These are phyloP conservation scores for Fusarium sterilihyphosum DNA, from an alignment of 2,329 filamentous ascomycete species.

Conservation along the genomic window DNA sequence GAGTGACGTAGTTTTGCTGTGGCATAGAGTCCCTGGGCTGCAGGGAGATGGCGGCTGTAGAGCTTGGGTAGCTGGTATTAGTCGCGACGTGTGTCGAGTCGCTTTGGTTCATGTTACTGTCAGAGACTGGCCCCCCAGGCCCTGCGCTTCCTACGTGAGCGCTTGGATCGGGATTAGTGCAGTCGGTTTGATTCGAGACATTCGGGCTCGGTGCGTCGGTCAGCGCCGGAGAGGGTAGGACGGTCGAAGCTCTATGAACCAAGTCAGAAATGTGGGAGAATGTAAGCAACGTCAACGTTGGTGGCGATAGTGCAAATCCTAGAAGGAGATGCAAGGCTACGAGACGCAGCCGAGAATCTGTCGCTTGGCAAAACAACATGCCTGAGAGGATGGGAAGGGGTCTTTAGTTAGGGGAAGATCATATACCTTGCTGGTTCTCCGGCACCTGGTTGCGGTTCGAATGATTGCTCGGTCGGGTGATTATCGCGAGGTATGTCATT, in stretches of 20 bases:
- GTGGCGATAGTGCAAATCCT: constrained; percentile 1
- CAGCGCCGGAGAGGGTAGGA: constrained; percentile 70
- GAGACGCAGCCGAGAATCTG: neutral
- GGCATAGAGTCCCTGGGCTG: constrained; percentile 1
- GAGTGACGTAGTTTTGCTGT: neutral
- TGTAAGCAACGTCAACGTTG: neutral
- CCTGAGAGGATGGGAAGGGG: neutral
- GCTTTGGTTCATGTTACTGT: constrained; percentile 18
- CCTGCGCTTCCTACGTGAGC: constrained; percentile 12
- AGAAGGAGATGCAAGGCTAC: constrained; percentile 11
- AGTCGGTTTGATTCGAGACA: constrained; percentile 48
- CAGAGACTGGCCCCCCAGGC: constrained; percentile 6
- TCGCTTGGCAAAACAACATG: neutral
- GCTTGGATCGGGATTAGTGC: constrained; percentile 43
- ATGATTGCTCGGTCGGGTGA: constrained; percentile 1
- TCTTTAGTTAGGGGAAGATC: neutral
- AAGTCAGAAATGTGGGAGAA: constrained; percentile 24
- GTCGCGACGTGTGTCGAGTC: constrained; percentile 6
- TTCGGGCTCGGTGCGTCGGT: constrained; percentile 68
- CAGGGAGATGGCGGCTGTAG: neutral
- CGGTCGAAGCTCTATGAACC: constrained; percentile 41
- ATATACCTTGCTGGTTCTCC: constrained; percentile 25
- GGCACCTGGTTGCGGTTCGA: constrained; percentile 14
- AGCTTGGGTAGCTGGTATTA: constrained; percentile 3
- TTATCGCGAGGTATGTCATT: constrained; percentile 15